phyloP scores from a whole-genome alignment of 139 green algal species.

The Yamagishiella unicocca region DNA sequence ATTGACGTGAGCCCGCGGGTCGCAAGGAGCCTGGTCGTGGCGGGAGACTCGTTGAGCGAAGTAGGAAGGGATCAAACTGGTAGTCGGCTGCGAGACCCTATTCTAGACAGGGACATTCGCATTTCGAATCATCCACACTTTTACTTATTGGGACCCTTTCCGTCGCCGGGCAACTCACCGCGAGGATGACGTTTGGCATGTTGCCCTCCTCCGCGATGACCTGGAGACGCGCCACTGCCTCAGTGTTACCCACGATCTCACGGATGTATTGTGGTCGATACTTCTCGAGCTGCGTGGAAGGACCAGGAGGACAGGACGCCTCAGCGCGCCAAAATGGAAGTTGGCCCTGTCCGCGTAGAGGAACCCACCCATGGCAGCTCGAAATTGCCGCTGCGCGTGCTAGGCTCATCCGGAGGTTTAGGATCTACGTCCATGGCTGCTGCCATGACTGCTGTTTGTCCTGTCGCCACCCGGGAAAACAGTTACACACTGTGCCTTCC shows the following conservation, averaged over 20 bases:
- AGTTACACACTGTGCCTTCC: no score
- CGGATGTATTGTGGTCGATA: constrained; percentile 89
- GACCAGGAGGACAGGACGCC: background rate
- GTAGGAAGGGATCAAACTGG: no score
- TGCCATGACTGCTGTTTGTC: no score
- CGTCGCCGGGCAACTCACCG: constrained; percentile 66
- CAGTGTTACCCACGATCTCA: constrained; percentile 96
- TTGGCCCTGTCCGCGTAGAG: background rate
- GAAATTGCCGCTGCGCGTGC: background rate
- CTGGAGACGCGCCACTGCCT: constrained; percentile 92
- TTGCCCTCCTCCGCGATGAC: constrained; percentile 96
- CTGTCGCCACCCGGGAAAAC: no score
- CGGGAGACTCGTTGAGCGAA: no score
- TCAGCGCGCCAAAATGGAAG: constrained; percentile 14
- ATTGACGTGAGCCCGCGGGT: no score
- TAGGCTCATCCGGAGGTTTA: constrained; percentile 1
- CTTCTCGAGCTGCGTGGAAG: constrained; percentile 91
- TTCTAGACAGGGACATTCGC: no score
- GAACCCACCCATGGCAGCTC: constrained; percentile 51
- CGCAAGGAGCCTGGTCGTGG: no score
- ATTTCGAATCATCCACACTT: no score
- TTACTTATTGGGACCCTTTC: no score
- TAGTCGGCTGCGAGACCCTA: no score
- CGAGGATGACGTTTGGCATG: constrained; percentile 98
- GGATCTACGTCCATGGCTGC: constrained; percentile 40